A percentile compares a stretch with the other conserved stretches of the same genome.
Conservation (phyloP, 129 eudicot genomes). For the Flaveria bidentis region DNA sequence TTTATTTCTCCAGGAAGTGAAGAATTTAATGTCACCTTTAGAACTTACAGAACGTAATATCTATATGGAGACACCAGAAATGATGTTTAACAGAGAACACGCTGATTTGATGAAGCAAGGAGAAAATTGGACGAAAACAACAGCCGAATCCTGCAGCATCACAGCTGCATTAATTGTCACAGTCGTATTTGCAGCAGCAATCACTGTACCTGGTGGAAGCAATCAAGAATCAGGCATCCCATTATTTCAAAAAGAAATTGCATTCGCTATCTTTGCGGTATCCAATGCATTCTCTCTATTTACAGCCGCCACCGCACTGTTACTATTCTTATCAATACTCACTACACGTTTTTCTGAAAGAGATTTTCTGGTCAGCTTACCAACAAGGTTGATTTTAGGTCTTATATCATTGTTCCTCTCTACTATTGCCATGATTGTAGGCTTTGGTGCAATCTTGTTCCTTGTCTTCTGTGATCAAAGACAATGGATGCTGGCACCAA, state of each 20-base stretch:
- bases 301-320: not conserved
- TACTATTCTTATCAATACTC: not conserved
- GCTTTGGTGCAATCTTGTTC: not conserved
- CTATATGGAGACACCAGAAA: not conserved
- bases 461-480: not conserved
- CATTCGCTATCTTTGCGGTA: not conserved
- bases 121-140: not conserved
- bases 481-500: constrained; percentile 1
- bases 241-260: not conserved
- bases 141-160: not conserved
- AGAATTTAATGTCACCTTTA: not conserved
- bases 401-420: not conserved
- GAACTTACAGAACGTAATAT: not conserved
- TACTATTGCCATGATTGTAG: not conserved
- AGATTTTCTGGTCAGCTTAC: not conserved
- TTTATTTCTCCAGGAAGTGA: not conserved
- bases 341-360: not conserved
- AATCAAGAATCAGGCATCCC: constrained; percentile 6
- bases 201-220: not conserved
- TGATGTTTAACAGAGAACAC: not conserved
- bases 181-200: not conserved
- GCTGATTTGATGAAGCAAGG: not conserved
- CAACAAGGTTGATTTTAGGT: not conserved
- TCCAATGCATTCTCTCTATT: not conserved
- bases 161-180: not conserved